phyloP scores from a whole-genome alignment of 495 filamentous ascomycete genomes.

The Articulospora tetracladia region DNA sequence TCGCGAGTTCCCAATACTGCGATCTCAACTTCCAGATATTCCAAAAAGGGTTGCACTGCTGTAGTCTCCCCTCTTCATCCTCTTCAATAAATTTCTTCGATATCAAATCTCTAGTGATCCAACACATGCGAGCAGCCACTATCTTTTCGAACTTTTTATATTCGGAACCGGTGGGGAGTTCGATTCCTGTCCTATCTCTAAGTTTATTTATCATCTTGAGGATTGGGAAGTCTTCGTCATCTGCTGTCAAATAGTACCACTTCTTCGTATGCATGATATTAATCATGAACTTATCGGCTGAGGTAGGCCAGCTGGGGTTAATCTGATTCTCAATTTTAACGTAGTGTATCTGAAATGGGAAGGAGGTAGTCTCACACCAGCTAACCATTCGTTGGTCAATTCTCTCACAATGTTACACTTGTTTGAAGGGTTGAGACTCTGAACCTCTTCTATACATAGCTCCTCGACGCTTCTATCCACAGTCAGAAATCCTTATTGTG shows the following conservation, averaged over 20 bases:
- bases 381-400: conserved; percentile 1
- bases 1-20: background rate
- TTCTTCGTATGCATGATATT: conserved; percentile 2
- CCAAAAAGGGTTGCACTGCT: background rate
- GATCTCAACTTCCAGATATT: background rate
- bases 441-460: background rate
- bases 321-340: background rate
- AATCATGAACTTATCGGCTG: conserved; percentile 4
- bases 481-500: background rate
- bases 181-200: background rate
- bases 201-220: background rate
- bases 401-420: background rate
- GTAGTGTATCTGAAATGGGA: background rate
- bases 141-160: background rate
- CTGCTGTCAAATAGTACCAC: background rate
- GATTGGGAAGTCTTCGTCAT: background rate
- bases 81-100: background rate
- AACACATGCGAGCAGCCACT: background rate
- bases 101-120: background rate
- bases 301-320: background rate
- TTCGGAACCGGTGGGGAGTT: background rate
- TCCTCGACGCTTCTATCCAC: background rate
- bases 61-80: background rate
- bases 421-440: background rate
- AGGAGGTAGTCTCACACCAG: background rate